These are phyloP conservation scores for Taiwanofungus camphoratus DNA, from an alignment of 1,284 basidiomycete genomes.

Conservation along the genomic window DNA sequence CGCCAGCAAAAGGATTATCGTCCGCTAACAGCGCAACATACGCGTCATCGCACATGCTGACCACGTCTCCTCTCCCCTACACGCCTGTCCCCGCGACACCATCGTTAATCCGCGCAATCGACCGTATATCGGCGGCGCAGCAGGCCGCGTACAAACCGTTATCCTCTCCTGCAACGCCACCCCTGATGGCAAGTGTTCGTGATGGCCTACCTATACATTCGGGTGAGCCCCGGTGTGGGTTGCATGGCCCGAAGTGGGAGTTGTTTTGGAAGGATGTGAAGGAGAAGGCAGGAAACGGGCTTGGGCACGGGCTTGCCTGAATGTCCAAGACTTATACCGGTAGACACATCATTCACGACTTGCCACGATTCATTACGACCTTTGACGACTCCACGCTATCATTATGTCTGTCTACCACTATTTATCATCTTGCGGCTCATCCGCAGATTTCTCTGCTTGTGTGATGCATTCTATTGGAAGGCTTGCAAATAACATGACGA, in stretches of 20 bases:
- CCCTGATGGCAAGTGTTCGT: too few relatives aligned
- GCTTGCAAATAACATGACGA: too few relatives aligned
- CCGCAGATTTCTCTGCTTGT: too few relatives aligned
- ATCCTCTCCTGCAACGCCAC: conserved; percentile 9
- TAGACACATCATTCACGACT: background rate
- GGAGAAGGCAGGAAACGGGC: conserved; percentile 22
- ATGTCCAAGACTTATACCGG: too few relatives aligned
- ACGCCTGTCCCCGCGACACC: conserved; percentile 53
- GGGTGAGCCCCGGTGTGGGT: conserved; percentile 9
- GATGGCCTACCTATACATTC: conserved; percentile 7
- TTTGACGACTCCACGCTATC: background rate
- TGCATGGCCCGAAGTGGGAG: conserved; percentile 32
- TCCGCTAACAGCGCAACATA: background rate
- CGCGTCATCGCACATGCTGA: background rate
- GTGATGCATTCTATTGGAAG: too few relatives aligned
- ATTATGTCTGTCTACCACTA: background rate
- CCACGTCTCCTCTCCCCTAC: conserved; percentile 17
- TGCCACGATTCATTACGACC: background rate
- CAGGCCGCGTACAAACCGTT: conserved; percentile 36
- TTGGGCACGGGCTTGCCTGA: conserved; percentile 7
- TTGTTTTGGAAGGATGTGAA: conserved; percentile 36
- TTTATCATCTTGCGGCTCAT: background rate
- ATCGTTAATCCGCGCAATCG: conserved; percentile 53
- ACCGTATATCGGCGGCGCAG: conserved; percentile 51
- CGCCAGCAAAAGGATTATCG: too few relatives aligned